Percentiles rank a stretch among this genome's conserved stretches.
phyloP scores from a whole-genome alignment of 768 basidiomycete genomes.

The Pholiota conissans region DNA sequence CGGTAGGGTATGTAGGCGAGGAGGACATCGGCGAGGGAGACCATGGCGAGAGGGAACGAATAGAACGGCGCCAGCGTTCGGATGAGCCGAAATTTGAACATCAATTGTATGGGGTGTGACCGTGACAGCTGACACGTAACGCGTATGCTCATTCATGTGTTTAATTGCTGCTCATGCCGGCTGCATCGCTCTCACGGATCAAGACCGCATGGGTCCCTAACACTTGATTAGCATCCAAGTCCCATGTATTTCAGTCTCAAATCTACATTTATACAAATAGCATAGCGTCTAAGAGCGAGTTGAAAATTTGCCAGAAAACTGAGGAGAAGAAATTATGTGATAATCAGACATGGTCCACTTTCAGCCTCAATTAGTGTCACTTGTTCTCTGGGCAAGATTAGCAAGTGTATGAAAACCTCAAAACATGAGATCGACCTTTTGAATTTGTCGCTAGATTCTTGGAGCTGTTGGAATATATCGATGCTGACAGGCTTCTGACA shows the following conservation, averaged over 20 bases:
- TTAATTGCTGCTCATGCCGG: background rate
- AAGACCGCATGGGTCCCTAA: background rate
- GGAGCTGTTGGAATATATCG: constrained; percentile 44
- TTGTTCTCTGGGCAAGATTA: constrained; percentile 37
- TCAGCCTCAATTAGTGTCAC: constrained; percentile 52
- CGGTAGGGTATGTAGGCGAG: constrained; percentile 55
- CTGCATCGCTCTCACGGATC: background rate
- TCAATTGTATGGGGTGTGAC: constrained; percentile 29
- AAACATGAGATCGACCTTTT: constrained; percentile 15
- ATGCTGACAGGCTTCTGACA: constrained; percentile 45
- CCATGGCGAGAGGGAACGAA: constrained; percentile 46
- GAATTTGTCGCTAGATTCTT: constrained; percentile 18
- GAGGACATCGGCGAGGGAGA: constrained; percentile 73
- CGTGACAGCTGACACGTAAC: constrained; percentile 15
- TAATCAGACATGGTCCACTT: constrained; percentile 51
- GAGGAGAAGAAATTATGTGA: constrained; percentile 43
- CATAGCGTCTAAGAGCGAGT: background rate
- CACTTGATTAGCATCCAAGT: background rate
- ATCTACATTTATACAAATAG: background rate
- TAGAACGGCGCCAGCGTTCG: constrained; percentile 9
- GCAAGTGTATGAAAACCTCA: background rate
- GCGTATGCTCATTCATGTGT: constrained; percentile 19
- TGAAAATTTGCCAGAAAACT: background rate
- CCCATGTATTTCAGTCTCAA: background rate
- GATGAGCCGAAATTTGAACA: constrained; percentile 28